Conservation (phyloP, 306 rosid species). For the Cucurbita maxima region DNA sequence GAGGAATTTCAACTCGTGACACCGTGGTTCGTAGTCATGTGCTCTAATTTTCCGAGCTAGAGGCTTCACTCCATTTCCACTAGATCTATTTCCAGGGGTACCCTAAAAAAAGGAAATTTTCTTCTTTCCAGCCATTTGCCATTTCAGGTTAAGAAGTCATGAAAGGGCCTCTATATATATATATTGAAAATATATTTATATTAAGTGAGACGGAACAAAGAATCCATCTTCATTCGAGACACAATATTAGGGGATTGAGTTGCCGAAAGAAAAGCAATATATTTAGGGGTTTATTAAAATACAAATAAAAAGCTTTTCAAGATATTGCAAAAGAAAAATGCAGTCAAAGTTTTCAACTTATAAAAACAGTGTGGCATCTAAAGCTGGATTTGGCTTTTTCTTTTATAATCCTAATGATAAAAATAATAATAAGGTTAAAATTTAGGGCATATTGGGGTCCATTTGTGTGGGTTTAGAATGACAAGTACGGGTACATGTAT, state of each 20-base stretch:
- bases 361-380: neutral
- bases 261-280: neutral
- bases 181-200: too few species aligned
- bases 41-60: too few species aligned
- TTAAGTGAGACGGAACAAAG: too few species aligned
- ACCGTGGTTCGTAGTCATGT: too few species aligned
- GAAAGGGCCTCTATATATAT: too few species aligned
- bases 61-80: too few species aligned
- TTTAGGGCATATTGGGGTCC: neutral
- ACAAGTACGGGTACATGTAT: neutral
- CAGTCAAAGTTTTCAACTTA: conserved; percentile 4
- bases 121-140: too few species aligned
- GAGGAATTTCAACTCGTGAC: too few species aligned
- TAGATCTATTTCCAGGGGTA: too few species aligned
- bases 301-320: neutral
- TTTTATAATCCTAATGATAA: neutral
- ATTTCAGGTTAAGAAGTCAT: too few species aligned
- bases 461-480: neutral
- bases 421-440: neutral
- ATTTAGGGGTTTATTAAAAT: neutral
- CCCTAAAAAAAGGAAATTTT: too few species aligned
- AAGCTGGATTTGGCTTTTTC: neutral
- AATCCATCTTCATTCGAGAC: too few species aligned
- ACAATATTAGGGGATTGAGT: neutral
- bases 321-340: neutral